Evolutionary conservation across 2,329 filamentous ascomycete genomes (phyloP), one percentile per base, ranked within the genome.

Genomic region (Cladosporium sp.): DNA sequence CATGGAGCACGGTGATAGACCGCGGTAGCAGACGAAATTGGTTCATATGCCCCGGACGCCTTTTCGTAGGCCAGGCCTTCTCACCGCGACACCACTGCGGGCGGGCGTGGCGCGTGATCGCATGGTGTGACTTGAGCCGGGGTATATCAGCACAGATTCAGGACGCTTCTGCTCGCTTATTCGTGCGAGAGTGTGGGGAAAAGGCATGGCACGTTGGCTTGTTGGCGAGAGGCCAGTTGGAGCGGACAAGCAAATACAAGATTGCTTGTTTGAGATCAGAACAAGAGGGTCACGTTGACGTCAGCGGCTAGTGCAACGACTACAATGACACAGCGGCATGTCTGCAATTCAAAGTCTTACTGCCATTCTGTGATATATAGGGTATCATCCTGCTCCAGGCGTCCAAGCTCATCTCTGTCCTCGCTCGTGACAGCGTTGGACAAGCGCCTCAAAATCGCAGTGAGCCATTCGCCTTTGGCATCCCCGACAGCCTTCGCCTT

Each of bases 381-480:
- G 14, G 31, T 28, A 18, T 62, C 60, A 29, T 62, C 49, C 11
- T 29, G 60, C 26, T 62, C 60, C 26, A 62, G 33, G 10, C 60
- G 46, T 29, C 40, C 33, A 4, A 62, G 49, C 46, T 65, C 62
- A 1, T 52, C 49, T 18, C 53, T 33, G 21, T 58, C 29, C 12
- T 52, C 44, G 55, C 55, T 52, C 16, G 55, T 50, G 28, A 29
- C 33, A 40, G 29, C 12, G n/a, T 46, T 65, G 16, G 55, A 65
- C 55, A 65, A 23, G 23, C 23, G 53, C 31, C 56, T 72, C 12
- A 77, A 67, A 12, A 70, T 64, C 18, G 66, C 68, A 11, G 71
- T 69, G 14, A 77, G 68, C 76, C 75, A 78, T 46, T 66, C 57
- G 2, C 74, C 74, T 35, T 72, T 72, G 5, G 56, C 50, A 61